These are phyloP conservation scores for Exophiala oligosperma DNA, from an alignment of 2,329 filamentous ascomycete genomes.

Conservation along the genomic window DNA sequence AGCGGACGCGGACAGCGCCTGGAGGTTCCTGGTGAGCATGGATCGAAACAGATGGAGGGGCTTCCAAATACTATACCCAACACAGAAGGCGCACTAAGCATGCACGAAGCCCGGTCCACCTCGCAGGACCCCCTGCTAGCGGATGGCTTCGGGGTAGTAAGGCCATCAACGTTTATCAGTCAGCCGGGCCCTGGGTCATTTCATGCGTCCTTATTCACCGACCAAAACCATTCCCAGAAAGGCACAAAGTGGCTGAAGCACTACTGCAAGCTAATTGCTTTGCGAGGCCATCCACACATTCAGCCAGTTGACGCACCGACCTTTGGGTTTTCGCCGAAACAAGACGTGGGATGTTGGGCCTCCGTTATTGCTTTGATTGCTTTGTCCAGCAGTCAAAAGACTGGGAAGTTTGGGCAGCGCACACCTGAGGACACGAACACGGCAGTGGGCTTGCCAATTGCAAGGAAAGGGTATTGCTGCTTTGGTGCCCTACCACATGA, in stretches of 20 bases:
- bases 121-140: slow-evolving; percentile 4
- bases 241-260: slow-evolving; percentile 17
- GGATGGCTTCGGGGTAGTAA: not conserved
- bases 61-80: slow-evolving; percentile 4
- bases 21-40: not conserved
- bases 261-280: not conserved
- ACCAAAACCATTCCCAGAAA: not conserved
- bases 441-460: no score
- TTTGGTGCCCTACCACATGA: no score
- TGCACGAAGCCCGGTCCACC: not conserved
- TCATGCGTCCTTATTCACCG: slow-evolving; percentile 17
- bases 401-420: no score
- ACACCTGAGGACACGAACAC: no score
- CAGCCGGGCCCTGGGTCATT: slow-evolving; percentile 8
- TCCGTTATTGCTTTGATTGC: not conserved
- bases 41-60: not conserved
- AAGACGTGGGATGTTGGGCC: no score
- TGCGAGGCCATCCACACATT: not conserved
- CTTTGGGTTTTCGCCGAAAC: not conserved
- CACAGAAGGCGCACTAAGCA: slow-evolving; percentile 18
- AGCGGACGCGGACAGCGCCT: not conserved
- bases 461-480: no score
- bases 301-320: not conserved
- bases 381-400: no score
- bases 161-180: slow-evolving; percentile 5